Conservation (phyloP, 805 yeast species). For the Lachancea dasiensis region DNA sequence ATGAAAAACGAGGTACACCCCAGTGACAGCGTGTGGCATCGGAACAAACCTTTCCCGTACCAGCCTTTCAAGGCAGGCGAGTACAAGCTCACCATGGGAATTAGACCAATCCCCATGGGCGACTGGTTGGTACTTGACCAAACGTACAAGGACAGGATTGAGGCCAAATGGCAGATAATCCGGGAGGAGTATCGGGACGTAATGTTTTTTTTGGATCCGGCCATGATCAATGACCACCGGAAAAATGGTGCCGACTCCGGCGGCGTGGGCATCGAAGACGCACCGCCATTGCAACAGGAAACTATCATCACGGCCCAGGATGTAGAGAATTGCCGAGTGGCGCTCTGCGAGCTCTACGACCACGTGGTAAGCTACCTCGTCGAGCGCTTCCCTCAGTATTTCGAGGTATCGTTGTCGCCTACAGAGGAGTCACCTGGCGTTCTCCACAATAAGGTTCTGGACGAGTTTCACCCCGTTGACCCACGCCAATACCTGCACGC, state of each 20-base stretch:
- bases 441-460: constrained; percentile 36
- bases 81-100: constrained; percentile 59
- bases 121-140: constrained; percentile 60
- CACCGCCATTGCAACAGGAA: constrained; percentile 15
- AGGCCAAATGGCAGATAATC: constrained; percentile 31
- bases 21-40: constrained; percentile 33
- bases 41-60: constrained; percentile 39
- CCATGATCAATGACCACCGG: constrained; percentile 13
- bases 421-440: constrained; percentile 21
- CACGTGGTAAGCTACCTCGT: constrained; percentile 36
- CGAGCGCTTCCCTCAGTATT: constrained; percentile 50
- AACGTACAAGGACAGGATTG: constrained; percentile 44
- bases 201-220: constrained; percentile 17
- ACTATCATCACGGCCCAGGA: constrained; percentile 20
- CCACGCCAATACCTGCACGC: constrained; percentile 16
- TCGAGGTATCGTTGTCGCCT: constrained; percentile 24
- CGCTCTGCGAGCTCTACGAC: constrained; percentile 48
- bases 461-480: constrained; percentile 36
- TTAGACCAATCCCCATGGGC: constrained; percentile 41
- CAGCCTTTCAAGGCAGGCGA: constrained; percentile 58
- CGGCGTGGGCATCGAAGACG: constrained; percentile 25
- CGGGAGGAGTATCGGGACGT: constrained; percentile 15
- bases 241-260: constrained; percentile 21
- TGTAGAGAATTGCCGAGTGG: constrained; percentile 24
- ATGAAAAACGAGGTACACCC: constrained; percentile 30